Conservation (phyloP, 2,329 filamentous ascomycete genomes). For the Pyrenophora tritici-repentis region DNA sequence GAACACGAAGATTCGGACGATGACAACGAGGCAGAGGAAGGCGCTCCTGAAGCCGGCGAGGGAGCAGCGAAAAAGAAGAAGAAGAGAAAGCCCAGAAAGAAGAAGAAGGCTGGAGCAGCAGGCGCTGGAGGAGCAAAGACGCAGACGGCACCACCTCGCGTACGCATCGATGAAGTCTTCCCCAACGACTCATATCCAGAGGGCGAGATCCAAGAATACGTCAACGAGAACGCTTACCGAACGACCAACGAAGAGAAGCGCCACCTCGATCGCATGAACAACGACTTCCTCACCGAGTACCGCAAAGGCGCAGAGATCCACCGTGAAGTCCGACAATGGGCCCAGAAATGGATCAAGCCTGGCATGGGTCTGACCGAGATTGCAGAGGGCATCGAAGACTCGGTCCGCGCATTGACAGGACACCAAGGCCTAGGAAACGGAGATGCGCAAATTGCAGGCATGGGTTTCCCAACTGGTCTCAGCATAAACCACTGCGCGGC, state of each 20-base stretch:
- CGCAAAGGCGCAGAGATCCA: slow-evolving; percentile 87
- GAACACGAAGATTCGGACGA: slow-evolving; percentile 62
- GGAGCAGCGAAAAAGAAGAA: slow-evolving; percentile 73
- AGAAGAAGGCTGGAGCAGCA: slow-evolving; percentile 60
- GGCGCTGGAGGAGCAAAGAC: slow-evolving; percentile 60
- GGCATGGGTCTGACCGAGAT: slow-evolving; percentile 81
- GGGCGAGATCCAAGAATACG: slow-evolving; percentile 79
- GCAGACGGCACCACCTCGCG: slow-evolving; percentile 78
- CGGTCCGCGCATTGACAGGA: slow-evolving; percentile 75
- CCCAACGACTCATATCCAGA: slow-evolving; percentile 73
- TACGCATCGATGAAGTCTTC: slow-evolving; percentile 75
- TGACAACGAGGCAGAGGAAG: slow-evolving; percentile 58
- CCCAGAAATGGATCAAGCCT: slow-evolving; percentile 78
- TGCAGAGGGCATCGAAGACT: slow-evolving; percentile 83
- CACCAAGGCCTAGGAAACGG: slow-evolving; percentile 78
- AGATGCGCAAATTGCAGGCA: slow-evolving; percentile 76
- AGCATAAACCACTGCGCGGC: slow-evolving; percentile 85
- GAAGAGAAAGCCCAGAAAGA: slow-evolving; percentile 78
- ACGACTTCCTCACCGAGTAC: slow-evolving; percentile 79
- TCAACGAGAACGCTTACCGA: slow-evolving; percentile 75
- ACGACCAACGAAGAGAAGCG: slow-evolving; percentile 86
- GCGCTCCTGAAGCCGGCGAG: slow-evolving; percentile 43
- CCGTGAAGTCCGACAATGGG: slow-evolving; percentile 83
- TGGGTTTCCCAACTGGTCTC: slow-evolving; percentile 85
- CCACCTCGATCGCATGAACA: slow-evolving; percentile 78